Conservation (phyloP, 768 basidiomycete genomes). For the Russula sp. region DNA sequence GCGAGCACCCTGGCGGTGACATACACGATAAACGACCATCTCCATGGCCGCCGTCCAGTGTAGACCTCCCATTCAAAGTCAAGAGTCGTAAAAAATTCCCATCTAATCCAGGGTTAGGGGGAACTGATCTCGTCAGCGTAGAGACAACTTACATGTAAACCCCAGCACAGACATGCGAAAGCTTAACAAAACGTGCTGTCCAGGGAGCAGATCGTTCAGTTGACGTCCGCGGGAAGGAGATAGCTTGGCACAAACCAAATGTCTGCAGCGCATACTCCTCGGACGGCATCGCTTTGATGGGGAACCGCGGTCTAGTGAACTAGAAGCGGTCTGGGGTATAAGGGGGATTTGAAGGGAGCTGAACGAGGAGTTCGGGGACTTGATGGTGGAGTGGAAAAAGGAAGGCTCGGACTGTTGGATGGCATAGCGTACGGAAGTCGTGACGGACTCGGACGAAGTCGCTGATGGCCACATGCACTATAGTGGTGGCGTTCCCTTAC, state of each 20-base stretch:
- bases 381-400: not conserved
- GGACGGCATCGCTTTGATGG: not conserved
- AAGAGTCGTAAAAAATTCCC: conserved; percentile 25
- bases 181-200: conserved; percentile 7
- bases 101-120: conserved; percentile 3
- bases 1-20: conserved; percentile 14
- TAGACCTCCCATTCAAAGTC: conserved; percentile 27
- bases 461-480: not conserved
- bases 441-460: not conserved
- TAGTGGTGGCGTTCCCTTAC: not conserved
- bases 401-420: not conserved
- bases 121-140: not conserved
- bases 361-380: not conserved
- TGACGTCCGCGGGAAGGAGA: not conserved
- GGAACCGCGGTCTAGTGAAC: not conserved
- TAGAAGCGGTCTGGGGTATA: no score
- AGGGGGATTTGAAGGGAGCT: not conserved
- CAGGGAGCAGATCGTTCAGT: not conserved
- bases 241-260: not conserved
- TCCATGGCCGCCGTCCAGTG: conserved; percentile 26
- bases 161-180: conserved; percentile 21
- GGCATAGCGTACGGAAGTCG: not conserved
- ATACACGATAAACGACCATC: conserved; percentile 28
- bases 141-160: conserved; percentile 19
- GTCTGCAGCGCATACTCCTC: not conserved